phyloP scores from a whole-genome alignment of 2,329 filamentous ascomycete genomes.

The Xylaria sp. region DNA sequence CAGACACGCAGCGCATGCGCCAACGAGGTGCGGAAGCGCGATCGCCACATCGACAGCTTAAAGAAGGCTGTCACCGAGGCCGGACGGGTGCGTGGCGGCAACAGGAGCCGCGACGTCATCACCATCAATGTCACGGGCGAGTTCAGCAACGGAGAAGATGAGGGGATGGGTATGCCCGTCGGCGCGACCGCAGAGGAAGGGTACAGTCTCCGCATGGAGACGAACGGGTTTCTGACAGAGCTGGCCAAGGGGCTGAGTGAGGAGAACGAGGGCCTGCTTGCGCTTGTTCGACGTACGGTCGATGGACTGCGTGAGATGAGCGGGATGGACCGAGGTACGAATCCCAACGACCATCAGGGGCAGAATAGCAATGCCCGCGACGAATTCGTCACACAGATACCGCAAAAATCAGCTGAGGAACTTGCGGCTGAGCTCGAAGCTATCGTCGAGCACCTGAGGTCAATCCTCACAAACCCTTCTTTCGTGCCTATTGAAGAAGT shows the following conservation, averaged over 20 bases:
- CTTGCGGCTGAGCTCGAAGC: conserved; percentile 79
- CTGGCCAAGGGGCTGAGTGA: conserved; percentile 86
- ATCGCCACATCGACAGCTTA: conserved; percentile 86
- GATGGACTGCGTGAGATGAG: conserved; percentile 77
- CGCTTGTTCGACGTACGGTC: conserved; percentile 77
- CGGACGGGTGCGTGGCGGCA: conserved; percentile 69
- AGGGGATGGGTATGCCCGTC: conserved; percentile 43
- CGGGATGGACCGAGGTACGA: conserved; percentile 57
- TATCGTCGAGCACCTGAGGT: conserved; percentile 83
- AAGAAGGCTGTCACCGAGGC: conserved; percentile 86
- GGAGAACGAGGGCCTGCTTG: conserved; percentile 87
- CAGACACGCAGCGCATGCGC: conserved; percentile 89
- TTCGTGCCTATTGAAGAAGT: conserved; percentile 97
- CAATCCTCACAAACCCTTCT: conserved; percentile 90
- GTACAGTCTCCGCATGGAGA: conserved; percentile 84
- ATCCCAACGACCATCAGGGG: conserved; percentile 43
- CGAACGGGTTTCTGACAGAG: conserved; percentile 88
- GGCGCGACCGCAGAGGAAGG: conserved; percentile 59
- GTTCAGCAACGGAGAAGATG: conserved; percentile 64
- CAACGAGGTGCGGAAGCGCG: conserved; percentile 90
- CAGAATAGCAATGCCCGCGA: conserved; percentile 10
- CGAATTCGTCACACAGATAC: conserved; percentile 23
- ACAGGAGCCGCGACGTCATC: conserved; percentile 65
- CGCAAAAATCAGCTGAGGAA: conserved; percentile 66
- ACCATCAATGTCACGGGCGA: conserved; percentile 69